Evolutionary conservation across 495 filamentous ascomycete genomes (phyloP), one percentile per base, ranked within the genome.

Genomic region (Daldinia decipiens): DNA sequence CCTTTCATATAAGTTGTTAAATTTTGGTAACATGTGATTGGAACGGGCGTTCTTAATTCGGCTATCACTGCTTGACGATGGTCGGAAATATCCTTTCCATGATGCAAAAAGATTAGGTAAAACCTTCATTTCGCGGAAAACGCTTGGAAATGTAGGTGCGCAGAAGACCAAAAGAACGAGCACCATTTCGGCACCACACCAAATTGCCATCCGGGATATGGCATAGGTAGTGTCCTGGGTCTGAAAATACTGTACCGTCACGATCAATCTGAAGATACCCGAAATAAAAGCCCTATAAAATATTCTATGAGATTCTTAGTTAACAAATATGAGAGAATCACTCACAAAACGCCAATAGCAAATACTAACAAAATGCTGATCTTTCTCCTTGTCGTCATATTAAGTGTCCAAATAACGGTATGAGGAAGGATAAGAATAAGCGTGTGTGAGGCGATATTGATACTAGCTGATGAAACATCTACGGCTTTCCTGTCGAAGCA

Each of bases 401-500:
- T 45, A 21, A 45, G 40, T 45, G 21, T 45, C 40, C 17, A 45
- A 17, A 45, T 45, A 19, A 45, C 17, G n/a, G 40, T 19, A 45
- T 45, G 40, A 19, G 40, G 40, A 21, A 45, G 40, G 4, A 45
- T 45, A 9, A 45, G n/a, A 19, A 45, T 45, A 45, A 45, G n/a
- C 3, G 5, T 9, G n/a, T 45, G 40, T 45, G 40, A 45, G 15
- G 40, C 40, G n/a, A 45, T 17, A 9, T 45, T 45, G 40, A 45
- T 19, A 19, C 40, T 45, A 13, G 40, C 40, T 17, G 40, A 6
- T 8, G 40, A 45, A 21, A 45, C 40, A 19, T 45, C 40, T n/a
- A 45, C 17, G 7, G 40, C 17, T 45, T 45, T 45, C n/a, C 40
- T 45, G 40, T 45, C 6, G 40, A 45, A 45, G n/a, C 40, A 45